Evolutionary conservation across 495 filamentous ascomycete genomes (phyloP).

Genomic region (Neurospora discreta): DNA sequence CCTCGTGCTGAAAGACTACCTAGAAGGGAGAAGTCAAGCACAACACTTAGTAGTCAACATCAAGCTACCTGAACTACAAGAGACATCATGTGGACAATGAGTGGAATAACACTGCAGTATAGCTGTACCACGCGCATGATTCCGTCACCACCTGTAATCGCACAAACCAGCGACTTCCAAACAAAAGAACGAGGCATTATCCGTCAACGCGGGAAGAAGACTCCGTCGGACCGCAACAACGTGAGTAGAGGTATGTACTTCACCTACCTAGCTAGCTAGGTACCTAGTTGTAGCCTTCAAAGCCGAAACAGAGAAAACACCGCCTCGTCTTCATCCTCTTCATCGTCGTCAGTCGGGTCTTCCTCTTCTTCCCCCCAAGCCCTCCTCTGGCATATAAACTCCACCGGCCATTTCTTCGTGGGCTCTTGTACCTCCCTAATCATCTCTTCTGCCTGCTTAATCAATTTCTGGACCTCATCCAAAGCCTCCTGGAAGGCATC

Average conservation of each 20-base stretch:
- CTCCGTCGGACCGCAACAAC: background rate
- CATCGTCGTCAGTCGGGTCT: background rate
- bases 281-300: too few species aligned
- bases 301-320: background rate
- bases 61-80: too few species aligned
- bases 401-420: background rate
- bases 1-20: too few species aligned
- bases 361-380: background rate
- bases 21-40: too few species aligned
- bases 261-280: too few species aligned
- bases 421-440: background rate
- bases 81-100: too few species aligned
- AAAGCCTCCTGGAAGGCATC: background rate
- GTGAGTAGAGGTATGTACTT: too few species aligned
- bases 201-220: background rate
- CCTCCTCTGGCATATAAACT: background rate
- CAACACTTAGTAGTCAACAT: too few species aligned
- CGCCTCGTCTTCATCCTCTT: background rate
- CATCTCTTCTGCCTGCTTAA: accelerated
- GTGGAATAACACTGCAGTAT: too few species aligned
- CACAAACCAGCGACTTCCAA: background rate
- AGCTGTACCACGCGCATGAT: too few species aligned
- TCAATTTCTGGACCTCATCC: accelerated
- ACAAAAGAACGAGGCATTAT: background rate
- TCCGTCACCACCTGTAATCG: background rate